phyloP scores from a whole-genome alignment of 2,329 filamentous ascomycete genomes.

The Eutypa lata region DNA sequence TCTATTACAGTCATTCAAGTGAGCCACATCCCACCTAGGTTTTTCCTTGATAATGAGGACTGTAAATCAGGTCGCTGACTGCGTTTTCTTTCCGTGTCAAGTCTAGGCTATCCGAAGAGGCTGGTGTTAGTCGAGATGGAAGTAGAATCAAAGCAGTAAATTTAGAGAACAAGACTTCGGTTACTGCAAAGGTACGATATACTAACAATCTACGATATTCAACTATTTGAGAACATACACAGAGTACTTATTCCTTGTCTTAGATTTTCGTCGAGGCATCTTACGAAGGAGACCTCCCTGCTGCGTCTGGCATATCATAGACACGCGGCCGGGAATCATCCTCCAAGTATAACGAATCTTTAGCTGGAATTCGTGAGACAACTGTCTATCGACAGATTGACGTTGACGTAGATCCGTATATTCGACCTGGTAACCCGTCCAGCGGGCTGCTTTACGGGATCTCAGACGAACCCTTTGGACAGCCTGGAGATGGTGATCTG shows the following conservation, averaged over 20 bases:
- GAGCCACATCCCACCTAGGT: too few species aligned
- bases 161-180: constrained; percentile 5
- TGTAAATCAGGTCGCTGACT: background rate
- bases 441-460: background rate
- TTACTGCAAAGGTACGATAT: background rate
- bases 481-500: constrained; percentile 8
- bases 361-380: constrained; percentile 15
- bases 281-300: constrained; percentile 24
- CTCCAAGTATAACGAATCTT: background rate
- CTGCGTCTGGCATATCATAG: constrained; percentile 12
- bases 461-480: background rate
- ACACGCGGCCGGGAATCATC: constrained; percentile 4
- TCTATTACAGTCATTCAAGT: constrained; percentile 5
- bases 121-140: background rate
- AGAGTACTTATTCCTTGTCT: background rate
- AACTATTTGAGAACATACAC: too few species aligned
- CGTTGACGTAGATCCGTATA: constrained; percentile 18
- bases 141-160: constrained; percentile 5
- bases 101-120: background rate
- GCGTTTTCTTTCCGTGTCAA: background rate
- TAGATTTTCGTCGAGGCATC: constrained; percentile 21
- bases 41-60: background rate
- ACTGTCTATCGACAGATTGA: constrained; percentile 16
- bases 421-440: constrained; percentile 6
- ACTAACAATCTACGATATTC: too few species aligned